These are phyloP conservation scores for Cairneyella variabilis DNA, from an alignment of 495 filamentous ascomycete genomes.

Conservation along the genomic window DNA sequence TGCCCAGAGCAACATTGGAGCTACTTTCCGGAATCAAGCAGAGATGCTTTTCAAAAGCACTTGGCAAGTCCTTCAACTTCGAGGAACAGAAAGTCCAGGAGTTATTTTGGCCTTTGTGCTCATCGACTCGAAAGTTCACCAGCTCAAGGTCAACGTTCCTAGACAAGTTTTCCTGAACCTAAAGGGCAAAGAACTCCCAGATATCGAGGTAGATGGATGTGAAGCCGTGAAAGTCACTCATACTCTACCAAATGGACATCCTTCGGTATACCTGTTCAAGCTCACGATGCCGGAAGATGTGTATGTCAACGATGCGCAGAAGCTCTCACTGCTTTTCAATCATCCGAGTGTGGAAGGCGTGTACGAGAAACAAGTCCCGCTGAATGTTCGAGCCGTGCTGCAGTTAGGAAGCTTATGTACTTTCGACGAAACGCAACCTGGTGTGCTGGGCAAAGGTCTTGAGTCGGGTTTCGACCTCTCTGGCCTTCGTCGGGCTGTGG, in stretches of 20 bases:
- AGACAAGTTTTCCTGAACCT: conserved; percentile 89
- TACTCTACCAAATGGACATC: conserved; percentile 91
- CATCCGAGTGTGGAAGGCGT: conserved; percentile 95
- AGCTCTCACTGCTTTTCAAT: conserved; percentile 77
- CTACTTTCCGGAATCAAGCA: conserved; percentile 86
- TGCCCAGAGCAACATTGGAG: conserved; percentile 71
- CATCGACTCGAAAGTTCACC: conserved; percentile 87
- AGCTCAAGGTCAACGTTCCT: conserved; percentile 83
- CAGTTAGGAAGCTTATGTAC: conserved; percentile 92
- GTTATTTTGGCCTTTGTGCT: conserved; percentile 86
- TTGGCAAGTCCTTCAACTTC: conserved; percentile 91
- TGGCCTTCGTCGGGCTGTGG: conserved; percentile 59
- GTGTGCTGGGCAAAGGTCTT: conserved; percentile 87
- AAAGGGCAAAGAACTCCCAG: conserved; percentile 78
- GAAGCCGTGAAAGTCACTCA: conserved; percentile 87
- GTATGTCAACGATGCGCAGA: conserved; percentile 77
- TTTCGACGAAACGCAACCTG: conserved; percentile 85
- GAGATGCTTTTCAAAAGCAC: conserved; percentile 84
- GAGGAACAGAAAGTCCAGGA: conserved; percentile 73
- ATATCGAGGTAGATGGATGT: conserved; percentile 84
- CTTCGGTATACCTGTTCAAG: conserved; percentile 90
- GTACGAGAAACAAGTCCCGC: conserved; percentile 88
- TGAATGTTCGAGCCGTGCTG: conserved; percentile 78
- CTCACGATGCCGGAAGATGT: conserved; percentile 83
- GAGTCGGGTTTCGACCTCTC: conserved; percentile 92